Percentiles rank a stretch among this genome's conserved stretches.
phyloP scores from a whole-genome alignment of 2,329 filamentous ascomycete species.

The Fusarium mexicanum region DNA sequence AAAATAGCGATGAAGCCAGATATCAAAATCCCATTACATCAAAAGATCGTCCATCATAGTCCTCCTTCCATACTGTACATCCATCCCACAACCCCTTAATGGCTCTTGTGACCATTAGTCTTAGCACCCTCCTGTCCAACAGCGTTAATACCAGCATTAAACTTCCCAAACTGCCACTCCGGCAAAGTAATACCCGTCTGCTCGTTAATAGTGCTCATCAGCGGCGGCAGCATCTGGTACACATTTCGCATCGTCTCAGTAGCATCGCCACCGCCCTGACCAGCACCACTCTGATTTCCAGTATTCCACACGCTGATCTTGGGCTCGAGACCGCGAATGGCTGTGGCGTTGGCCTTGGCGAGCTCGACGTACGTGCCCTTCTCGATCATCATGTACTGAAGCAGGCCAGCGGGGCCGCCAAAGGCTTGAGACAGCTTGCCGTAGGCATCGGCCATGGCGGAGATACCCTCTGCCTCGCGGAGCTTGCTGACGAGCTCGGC shows the following conservation, averaged over 20 bases:
- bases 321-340: constrained; percentile 80
- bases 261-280: constrained; percentile 59
- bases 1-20: background rate
- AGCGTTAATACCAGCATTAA: constrained; percentile 50
- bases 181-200: constrained; percentile 87
- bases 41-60: background rate
- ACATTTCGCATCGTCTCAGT: constrained; percentile 75
- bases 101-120: constrained; percentile 35
- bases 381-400: constrained; percentile 90
- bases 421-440: constrained; percentile 75
- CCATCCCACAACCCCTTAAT: background rate
- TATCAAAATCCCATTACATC: constrained; percentile 1
- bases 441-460: constrained; percentile 85
- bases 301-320: constrained; percentile 96
- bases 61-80: background rate
- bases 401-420: constrained; percentile 79
- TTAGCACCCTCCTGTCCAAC: constrained; percentile 41
- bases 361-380: constrained; percentile 81
- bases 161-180: constrained; percentile 73
- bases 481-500: constrained; percentile 68
- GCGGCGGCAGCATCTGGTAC: constrained; percentile 84
- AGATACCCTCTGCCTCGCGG: constrained; percentile 80
- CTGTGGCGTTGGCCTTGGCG: constrained; percentile 79
- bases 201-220: constrained; percentile 86
- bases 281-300: constrained; percentile 58